Base-by-base conservation (phyloP, 1,139 yeast genomes). In the Blastobotrys petasosporus region DNA sequence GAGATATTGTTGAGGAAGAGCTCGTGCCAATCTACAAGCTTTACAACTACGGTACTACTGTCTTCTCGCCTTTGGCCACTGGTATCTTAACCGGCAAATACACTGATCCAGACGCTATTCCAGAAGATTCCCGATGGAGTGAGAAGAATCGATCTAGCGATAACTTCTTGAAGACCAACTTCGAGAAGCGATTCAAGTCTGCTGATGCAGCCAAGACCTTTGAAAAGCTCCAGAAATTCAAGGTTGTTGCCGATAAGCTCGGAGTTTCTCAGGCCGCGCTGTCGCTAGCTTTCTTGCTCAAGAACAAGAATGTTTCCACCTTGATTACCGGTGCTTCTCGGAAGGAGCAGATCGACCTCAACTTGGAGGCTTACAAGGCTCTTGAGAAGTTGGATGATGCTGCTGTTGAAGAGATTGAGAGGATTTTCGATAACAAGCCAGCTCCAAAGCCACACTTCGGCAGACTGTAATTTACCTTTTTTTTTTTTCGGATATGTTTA, bases 31-130 rank as follows among this genome's bases (percentile, higher is more conserved):
- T 64, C 32, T 61, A 57, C 57, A 51, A 59, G 40, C 51, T 53
- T 35, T 64, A 64, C 56, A 54, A 56, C 45, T 63, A 63, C 51
- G 68, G 68, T 15, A 54, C 64, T 36, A 64, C 68, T 13, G 59
- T 63, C 38, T 64, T 62, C 55, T 57, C 63, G 28, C 68, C 68
- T 11, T 51, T 64, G 46, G 63, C 62, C 11, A 58, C 63, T 39
- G 68, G 68, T 13, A 33, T 64, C 34, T 51, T 64, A 35, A 61
- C 67, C 31, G 68, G 68, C 10, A 64, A 64, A 51, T 64, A 64
- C 51, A 53, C 54, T 45, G 46, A 46, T 28, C 48, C 54, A 7
- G 49, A 53, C 33, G 55, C 53, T 13, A 54, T 60, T 46, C 66
- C 65, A 30, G 49, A 50, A 39, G 67, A 61, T 25, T 60, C 65